Evolutionary conservation across 1,284 basidiomycete species (phyloP).

Genomic region (Austroboletus novae-zelandiae): DNA sequence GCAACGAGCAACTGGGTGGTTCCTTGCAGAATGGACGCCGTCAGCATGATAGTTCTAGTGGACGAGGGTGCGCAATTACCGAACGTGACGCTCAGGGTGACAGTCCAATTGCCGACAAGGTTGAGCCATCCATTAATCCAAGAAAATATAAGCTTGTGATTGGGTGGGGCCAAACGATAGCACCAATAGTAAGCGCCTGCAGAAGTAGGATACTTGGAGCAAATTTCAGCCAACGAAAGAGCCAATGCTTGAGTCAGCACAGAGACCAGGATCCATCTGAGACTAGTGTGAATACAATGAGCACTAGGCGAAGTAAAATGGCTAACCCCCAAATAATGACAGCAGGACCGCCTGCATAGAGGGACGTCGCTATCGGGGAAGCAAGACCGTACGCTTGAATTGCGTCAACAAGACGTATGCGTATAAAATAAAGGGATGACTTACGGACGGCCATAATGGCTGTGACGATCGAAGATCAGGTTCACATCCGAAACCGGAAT

Average conservation of each 20-base stretch:
- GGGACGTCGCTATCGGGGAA: conserved; percentile 52
- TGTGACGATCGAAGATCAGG: conserved; percentile 11
- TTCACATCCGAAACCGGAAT: neutral
- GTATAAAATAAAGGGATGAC: conserved; percentile 15
- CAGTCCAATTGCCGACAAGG: conserved; percentile 55
- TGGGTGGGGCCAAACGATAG: conserved; percentile 46
- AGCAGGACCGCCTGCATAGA: conserved; percentile 50
- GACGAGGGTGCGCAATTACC: conserved; percentile 26
- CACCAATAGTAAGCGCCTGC: conserved; percentile 61
- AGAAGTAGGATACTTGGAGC: conserved; percentile 55
- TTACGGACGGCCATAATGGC: conserved; percentile 56
- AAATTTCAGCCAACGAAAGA: conserved; percentile 53
- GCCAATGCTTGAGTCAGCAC: conserved; percentile 45
- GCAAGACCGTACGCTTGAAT: conserved; percentile 47
- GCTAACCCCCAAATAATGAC: conserved; percentile 53
- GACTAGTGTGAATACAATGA: neutral
- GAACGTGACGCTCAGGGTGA: conserved; percentile 52
- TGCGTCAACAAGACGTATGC: conserved; percentile 3
- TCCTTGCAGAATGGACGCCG: conserved; percentile 31
- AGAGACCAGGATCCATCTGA: conserved; percentile 50
- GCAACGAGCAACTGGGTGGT: conserved; percentile 51
- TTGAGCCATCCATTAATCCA: conserved; percentile 62
- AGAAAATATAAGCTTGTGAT: conserved; percentile 41
- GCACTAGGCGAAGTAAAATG: neutral
- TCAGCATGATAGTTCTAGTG: conserved; percentile 2